Evolutionary conservation across 495 filamentous ascomycete species (phyloP).

Genomic region (Penicillium silybi): DNA sequence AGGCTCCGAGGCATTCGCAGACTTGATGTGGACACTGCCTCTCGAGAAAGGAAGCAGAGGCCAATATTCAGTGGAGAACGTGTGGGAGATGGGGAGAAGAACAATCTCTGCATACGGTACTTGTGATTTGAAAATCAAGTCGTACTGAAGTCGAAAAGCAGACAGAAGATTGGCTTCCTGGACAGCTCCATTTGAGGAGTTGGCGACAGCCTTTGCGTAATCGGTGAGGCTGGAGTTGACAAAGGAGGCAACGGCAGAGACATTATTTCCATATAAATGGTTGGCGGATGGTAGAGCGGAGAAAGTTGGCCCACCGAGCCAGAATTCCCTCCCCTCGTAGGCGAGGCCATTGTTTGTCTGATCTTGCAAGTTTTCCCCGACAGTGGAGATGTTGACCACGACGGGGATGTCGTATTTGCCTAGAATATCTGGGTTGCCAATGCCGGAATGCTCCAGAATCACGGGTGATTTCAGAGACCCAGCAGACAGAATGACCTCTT

Average conservation of each 20-base stretch:
- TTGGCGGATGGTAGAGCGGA: constrained; percentile 27
- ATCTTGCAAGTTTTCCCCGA: constrained; percentile 49
- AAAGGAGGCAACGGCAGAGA: constrained; percentile 20
- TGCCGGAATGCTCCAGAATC: constrained; percentile 59
- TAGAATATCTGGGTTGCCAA: constrained; percentile 45
- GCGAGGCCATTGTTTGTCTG: constrained; percentile 31
- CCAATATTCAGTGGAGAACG: constrained; percentile 37
- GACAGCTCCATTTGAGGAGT: constrained; percentile 27
- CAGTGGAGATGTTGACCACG: constrained; percentile 35
- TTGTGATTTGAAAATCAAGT: constrained; percentile 38
- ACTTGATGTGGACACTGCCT: constrained; percentile 37
- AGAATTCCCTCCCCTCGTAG: constrained; percentile 11
- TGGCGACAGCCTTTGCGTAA: constrained; percentile 24
- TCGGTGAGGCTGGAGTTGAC: constrained; percentile 17
- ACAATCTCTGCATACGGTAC: constrained; percentile 40
- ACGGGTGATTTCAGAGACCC: constrained; percentile 55
- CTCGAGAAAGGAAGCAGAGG: constrained; percentile 42
- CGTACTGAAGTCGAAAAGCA: constrained; percentile 39
- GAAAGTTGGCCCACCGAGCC: constrained; percentile 15
- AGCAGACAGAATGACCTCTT: constrained; percentile 56
- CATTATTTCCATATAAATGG: constrained; percentile 22
- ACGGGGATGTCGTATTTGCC: constrained; percentile 33
- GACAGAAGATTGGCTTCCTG: constrained; percentile 11
- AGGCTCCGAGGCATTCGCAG: constrained; percentile 8
- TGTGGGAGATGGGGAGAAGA: constrained; percentile 15